phyloP scores from a whole-genome alignment of 2,329 filamentous ascomycete genomes.

The Raffaelea arxii region DNA sequence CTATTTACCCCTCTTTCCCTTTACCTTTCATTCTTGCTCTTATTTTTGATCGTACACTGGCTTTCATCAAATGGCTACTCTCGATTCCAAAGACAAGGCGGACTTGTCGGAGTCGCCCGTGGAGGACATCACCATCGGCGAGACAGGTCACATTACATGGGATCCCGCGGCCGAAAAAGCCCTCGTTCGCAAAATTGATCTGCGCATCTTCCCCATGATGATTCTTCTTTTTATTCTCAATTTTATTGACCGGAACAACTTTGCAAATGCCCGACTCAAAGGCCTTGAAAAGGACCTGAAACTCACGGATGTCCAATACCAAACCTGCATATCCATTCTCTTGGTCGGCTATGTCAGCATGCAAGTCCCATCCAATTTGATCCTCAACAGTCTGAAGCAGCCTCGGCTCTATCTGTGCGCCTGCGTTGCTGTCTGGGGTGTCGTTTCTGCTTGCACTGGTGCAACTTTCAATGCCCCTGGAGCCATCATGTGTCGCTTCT shows the following conservation, averaged over 20 bases:
- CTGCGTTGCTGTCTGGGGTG: conserved; percentile 38
- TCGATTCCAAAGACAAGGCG: not conserved
- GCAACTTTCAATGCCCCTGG: conserved; percentile 24
- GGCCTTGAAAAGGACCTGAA: conserved; percentile 36
- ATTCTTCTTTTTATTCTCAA: conserved; percentile 57
- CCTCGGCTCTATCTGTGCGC: conserved; percentile 34
- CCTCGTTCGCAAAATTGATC: conserved; percentile 43
- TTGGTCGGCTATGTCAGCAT: conserved; percentile 41
- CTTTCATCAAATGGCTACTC: too few species aligned
- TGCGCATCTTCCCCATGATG: conserved; percentile 47
- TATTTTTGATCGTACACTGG: too few species aligned
- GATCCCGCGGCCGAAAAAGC: not conserved
- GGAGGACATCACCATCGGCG: not conserved
- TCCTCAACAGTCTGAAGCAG: conserved; percentile 41
- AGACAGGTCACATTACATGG: not conserved
- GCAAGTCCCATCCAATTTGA: conserved; percentile 41
- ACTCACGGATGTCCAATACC: conserved; percentile 15
- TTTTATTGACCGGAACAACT: conserved; percentile 41
- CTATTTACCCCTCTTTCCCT: too few species aligned
- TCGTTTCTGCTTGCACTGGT: conserved; percentile 33
- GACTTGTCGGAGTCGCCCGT: too few species aligned
- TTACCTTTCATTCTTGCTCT: too few species aligned
- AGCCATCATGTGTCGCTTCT: conserved; percentile 31
- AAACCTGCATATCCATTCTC: conserved; percentile 33
- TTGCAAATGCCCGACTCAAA: conserved; percentile 31